These are phyloP conservation scores for Gossypium anomalum DNA, from an alignment of 345 rosid genomes.

Conservation along the genomic window DNA sequence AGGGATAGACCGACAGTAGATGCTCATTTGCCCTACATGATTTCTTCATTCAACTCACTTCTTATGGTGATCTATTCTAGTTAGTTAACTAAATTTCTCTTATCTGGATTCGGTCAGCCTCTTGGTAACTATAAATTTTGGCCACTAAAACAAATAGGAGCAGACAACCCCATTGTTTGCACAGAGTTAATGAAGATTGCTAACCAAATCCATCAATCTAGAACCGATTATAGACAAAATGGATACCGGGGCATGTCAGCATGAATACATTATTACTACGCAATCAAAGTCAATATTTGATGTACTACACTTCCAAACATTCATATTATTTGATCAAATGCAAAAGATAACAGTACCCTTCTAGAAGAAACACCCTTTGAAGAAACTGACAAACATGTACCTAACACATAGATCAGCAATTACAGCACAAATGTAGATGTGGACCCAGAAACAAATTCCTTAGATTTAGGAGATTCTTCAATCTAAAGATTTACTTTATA, in stretches of 20 bases:
- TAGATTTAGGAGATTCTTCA: constrained; percentile 4
- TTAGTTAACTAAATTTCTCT: constrained; percentile 1
- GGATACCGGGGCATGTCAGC: neutral
- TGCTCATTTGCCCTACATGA: constrained; percentile 11
- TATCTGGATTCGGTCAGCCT: neutral
- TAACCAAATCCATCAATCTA: neutral
- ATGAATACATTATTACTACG: neutral
- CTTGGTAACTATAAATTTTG: neutral
- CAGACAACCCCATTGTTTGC: neutral
- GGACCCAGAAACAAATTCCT: constrained; percentile 2
- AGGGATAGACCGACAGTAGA: neutral
- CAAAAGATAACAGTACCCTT: neutral
- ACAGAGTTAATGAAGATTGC: neutral
- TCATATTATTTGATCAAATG: neutral
- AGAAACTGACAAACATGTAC: neutral
- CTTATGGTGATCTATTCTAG: neutral
- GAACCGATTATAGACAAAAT: neutral
- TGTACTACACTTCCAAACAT: neutral
- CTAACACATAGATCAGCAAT: neutral
- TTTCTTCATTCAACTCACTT: constrained; percentile 7
- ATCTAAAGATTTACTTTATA: neutral
- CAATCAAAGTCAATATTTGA: neutral
- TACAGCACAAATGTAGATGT: neutral
- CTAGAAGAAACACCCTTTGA: neutral
- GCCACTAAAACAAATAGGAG: neutral